These are phyloP conservation scores for Ustilago shanxiensis DNA, from an alignment of 1,284 basidiomycete species.

Conservation along the genomic window DNA sequence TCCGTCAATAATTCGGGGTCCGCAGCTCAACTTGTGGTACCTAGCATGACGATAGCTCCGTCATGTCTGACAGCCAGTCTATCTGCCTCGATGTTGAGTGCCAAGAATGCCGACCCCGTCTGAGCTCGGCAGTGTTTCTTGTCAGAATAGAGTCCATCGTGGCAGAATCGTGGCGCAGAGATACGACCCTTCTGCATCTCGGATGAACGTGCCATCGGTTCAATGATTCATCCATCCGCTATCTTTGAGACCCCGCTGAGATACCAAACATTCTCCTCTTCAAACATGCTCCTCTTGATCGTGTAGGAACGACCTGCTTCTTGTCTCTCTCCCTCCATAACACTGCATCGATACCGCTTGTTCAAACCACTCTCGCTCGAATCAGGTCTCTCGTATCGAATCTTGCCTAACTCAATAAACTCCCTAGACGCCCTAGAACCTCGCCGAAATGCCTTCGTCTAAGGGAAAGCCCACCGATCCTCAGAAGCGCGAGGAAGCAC, in stretches of 20 bases:
- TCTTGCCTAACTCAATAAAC: neutral
- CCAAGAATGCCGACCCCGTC: neutral
- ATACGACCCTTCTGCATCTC: slow-evolving; percentile 6
- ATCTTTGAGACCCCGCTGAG: neutral
- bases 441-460: slow-evolving; percentile 69
- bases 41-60: neutral
- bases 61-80: neutral
- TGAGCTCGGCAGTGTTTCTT: neutral
- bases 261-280: neutral
- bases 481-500: slow-evolving; percentile 71
- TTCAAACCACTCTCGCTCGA: neutral
- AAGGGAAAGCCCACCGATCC: slow-evolving; percentile 72
- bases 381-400: neutral
- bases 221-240: slow-evolving; percentile 8
- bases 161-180: neutral
- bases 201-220: slow-evolving; percentile 3
- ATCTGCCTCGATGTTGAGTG: neutral
- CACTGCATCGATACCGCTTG: neutral
- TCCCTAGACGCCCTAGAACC: neutral
- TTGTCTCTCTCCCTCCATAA: neutral
- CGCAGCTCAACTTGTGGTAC: neutral
- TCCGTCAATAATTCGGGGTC: neutral
- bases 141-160: neutral
- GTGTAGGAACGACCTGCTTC: neutral
- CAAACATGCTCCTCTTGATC: neutral